A percentile compares a stretch with the other conserved stretches of the same genome.
Conservation (phyloP, 2,329 filamentous ascomycete species). For the Cercospora beticola region DNA sequence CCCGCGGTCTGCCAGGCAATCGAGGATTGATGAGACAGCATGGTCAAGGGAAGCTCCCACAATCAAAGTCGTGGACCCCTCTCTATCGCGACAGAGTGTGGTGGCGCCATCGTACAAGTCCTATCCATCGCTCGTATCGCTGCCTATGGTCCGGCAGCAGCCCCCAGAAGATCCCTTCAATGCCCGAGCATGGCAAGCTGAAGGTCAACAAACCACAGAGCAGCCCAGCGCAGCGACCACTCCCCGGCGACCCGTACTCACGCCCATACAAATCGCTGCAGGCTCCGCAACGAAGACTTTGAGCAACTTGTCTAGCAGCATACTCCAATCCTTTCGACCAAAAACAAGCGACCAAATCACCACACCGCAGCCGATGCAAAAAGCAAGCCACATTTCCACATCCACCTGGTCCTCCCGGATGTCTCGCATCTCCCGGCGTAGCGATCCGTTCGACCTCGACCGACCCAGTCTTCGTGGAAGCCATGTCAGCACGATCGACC, state of each 20-base stretch:
- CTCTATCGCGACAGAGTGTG: conserved; percentile 29
- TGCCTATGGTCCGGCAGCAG: conserved; percentile 26
- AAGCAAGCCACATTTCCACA: conserved; percentile 15
- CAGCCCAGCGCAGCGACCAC: background rate
- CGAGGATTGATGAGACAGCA: conserved; percentile 12
- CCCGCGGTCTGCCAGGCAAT: conserved; percentile 9
- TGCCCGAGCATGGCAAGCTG: background rate
- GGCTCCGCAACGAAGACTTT: conserved; percentile 22
- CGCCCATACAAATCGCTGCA: conserved; percentile 25
- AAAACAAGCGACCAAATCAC: background rate
- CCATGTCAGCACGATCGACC: background rate
- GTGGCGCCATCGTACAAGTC: conserved; percentile 30
- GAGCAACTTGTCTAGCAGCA: conserved; percentile 18
- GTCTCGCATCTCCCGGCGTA: conserved; percentile 20
- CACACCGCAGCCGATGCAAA: conserved; percentile 8
- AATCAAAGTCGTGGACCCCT: conserved; percentile 25
- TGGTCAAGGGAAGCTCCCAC: conserved; percentile 11
- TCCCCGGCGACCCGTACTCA: conserved; percentile 2
- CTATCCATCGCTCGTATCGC: conserved; percentile 28
- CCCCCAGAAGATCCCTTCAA: conserved; percentile 33
- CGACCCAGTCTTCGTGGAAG: conserved; percentile 16
- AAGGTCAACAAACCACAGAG: background rate
- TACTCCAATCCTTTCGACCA: conserved; percentile 17
- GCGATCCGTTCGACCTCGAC: conserved; percentile 29
- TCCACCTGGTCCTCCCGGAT: conserved; percentile 15